phyloP scores from a whole-genome alignment of 2,329 filamentous ascomycete genomes.

The Paecilomyces formosus region DNA sequence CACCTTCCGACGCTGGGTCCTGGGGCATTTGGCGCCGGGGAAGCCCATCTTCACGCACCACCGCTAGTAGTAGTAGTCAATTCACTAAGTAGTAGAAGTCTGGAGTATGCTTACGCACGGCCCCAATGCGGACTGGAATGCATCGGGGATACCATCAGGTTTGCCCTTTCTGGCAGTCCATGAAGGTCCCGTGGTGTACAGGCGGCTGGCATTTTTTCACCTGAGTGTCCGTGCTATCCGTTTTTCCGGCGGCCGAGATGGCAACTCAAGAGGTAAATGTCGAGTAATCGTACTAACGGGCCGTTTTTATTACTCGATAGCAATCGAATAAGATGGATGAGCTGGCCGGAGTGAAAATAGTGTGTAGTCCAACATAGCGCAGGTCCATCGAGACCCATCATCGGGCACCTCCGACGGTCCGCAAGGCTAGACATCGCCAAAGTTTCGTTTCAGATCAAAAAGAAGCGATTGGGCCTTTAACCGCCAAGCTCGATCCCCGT shows the following conservation, averaged over 20 bases:
- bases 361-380: background rate
- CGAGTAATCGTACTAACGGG: background rate
- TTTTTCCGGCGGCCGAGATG: background rate
- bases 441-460: background rate
- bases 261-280: background rate
- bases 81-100: too few relatives aligned
- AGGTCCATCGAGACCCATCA: background rate
- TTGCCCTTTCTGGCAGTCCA: background rate
- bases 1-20: background rate
- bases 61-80: background rate
- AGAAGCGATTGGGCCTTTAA: background rate
- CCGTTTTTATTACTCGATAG: background rate
- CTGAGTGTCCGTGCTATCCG: background rate
- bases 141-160: background rate
- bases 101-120: background rate
- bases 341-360: background rate
- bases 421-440: background rate
- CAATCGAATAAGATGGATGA: background rate
- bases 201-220: background rate
- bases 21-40: background rate
- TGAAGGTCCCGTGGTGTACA: background rate
- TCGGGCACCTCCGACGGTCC: conserved; percentile 21
- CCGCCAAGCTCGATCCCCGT: background rate
- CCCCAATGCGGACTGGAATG: background rate
- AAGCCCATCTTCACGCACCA: background rate